Base-by-base conservation (phyloP, 1,284 basidiomycete species). In the Melampsora abietis-canadensis region DNA sequence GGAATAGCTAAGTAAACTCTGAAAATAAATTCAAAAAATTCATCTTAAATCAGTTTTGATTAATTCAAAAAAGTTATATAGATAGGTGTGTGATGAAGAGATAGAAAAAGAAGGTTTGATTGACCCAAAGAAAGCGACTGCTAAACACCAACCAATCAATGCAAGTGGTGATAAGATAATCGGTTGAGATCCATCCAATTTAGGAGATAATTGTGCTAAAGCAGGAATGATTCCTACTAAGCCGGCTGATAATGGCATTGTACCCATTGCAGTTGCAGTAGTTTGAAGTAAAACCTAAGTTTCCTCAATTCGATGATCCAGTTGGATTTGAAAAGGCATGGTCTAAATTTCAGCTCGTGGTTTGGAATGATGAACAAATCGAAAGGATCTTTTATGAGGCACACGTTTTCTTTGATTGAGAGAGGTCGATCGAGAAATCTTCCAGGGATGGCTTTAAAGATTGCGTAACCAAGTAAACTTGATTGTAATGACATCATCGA, bases 221-320 rank as follows among this genome's bases (percentile, higher is more conserved):
- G 94, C 94, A 0, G 94, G 94, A 27, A 98, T 86, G 76, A 98
- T 94, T 21, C 94, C 94, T 12, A 98, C 93, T 78, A 97, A 90
- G 0, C 94, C 94, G 4, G 94, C 94, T 7, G 93, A 92, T 24
- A 98, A 85, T 14, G 94, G 93, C 89, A 96, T 92, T 0, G 84
- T 84, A 0, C 85, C 85, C 0, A 81, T 94, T 4, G 94, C 93
- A 1, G 94, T 94, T 0, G 95, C 93, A 0, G 92, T 95, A 0
- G 94, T 96, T 82, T 98, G 95, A 6, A 97, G 86, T 0, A 98
- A 90, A 40, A 95, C 77, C 76, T 78, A 75, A 40, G 37, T 8
- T 40, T 40, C 10, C 6, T 34, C 8, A n/a, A 12, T 27, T 74
- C 14, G 21, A 80, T 90, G 77, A 95, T 92, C 81, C 96, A 92